Percentiles rank a stretch among this genome's conserved stretches.
Evolutionary conservation across 148 eudicot species (phyloP).

Genomic region (Chenopodium formosanum): DNA sequence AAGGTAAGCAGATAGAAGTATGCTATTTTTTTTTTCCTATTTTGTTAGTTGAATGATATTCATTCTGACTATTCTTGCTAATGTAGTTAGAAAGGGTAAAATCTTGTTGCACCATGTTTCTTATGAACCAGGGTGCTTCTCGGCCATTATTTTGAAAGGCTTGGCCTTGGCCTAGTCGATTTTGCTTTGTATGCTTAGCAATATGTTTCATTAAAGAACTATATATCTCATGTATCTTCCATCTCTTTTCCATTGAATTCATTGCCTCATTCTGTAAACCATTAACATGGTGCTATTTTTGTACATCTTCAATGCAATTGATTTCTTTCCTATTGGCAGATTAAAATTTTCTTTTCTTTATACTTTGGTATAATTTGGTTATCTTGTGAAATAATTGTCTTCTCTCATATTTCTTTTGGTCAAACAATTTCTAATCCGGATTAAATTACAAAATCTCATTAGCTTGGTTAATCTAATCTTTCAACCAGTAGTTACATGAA

Average conservation of each 20-base stretch:
- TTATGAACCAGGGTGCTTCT: constrained; percentile 10
- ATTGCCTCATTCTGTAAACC: constrained; percentile 10
- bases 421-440: not conserved
- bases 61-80: constrained; percentile 26
- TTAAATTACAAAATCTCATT: not conserved
- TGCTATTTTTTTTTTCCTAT: not conserved
- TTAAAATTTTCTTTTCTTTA: not conserved
- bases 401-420: not conserved
- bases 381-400: not conserved
- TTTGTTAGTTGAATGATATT: constrained; percentile 9
- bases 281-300: not conserved
- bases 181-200: constrained; percentile 23
- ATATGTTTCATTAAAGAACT: constrained; percentile 19
- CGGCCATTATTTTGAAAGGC: constrained; percentile 17
- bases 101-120: constrained; percentile 18
- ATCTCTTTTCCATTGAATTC: constrained; percentile 17
- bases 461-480: not conserved
- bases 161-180: constrained; percentile 25
- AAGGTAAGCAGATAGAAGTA: constrained; percentile 7
- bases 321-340: not conserved
- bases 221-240: constrained; percentile 24
- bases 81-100: constrained; percentile 27
- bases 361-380: not conserved
- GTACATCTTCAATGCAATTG: not conserved
- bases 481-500: no score